A percentile compares a stretch with the other conserved stretches of the same genome.
These are phyloP conservation scores for Hordeum pubiflorum DNA, from an alignment of 202 grass and related monocot species.

Conservation along the genomic window DNA sequence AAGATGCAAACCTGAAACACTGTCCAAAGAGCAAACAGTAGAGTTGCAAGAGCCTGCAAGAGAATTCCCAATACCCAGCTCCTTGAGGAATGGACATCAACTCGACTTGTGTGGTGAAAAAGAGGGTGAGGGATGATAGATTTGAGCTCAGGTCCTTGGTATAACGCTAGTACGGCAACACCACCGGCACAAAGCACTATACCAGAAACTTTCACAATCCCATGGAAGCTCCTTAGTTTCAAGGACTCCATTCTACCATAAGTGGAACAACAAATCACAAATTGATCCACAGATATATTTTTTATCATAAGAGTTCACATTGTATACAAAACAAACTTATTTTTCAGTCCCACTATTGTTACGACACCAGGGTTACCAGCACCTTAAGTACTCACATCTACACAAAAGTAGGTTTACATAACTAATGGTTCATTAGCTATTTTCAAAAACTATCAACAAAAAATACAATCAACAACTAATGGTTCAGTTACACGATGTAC, in stretches of 20 bases:
- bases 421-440: neutral
- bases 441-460: neutral
- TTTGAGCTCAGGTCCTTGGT: conserved; percentile 48
- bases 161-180: conserved; percentile 33
- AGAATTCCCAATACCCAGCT: conserved; percentile 41
- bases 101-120: conserved; percentile 16
- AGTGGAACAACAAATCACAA: neutral
- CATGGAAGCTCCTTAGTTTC: conserved; percentile 31
- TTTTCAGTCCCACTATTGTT: neutral
- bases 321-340: neutral
- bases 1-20: conserved; percentile 44
- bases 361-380: neutral
- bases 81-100: conserved; percentile 2
- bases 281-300: neutral
- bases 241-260: conserved; percentile 42
- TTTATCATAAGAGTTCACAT: neutral
- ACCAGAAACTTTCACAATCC: conserved; percentile 36
- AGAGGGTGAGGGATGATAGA: conserved; percentile 30
- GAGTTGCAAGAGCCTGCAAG: conserved; percentile 33
- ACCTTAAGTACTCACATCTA: neutral
- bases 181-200: conserved; percentile 34
- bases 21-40: conserved; percentile 43
- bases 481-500: neutral
- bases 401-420: neutral
- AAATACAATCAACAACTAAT: neutral